Evolutionary conservation across 2,329 filamentous ascomycete species (phyloP), one percentile per base, ranked within the genome.

Genomic region (Hymenoscyphus occultus): DNA sequence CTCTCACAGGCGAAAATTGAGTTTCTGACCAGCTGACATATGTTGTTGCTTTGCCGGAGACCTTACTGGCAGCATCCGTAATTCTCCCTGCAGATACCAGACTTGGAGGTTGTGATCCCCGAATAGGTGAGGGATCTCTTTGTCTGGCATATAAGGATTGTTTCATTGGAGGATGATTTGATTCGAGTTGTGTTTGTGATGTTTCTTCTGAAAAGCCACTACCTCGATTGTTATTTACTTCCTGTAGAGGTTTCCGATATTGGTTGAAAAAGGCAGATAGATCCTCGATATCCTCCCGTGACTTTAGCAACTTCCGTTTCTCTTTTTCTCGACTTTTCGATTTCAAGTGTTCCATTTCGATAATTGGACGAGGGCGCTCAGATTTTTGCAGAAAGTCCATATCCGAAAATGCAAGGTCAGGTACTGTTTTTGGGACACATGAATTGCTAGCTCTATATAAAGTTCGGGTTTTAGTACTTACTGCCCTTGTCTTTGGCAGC

Each of bases 341-440:
- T 7, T 28, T 75, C 48, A 73, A 73, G 61, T 74, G 67, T 69
- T 75, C 69, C 70, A 57, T 71, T 69, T 56, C 67, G 39, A 40
- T 67, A 64, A 32, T 67, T 67, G 28, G 68, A 67, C 62, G 22
- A 19, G 69, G 62, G 39, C 64, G 65, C 40, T 66, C 72, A 60
- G 71, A 65, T 3, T 74, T 67, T 59, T 74, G 76, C 28, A 82
- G 74, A 67, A 83, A 81, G 9, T 77, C 72, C 79, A 84, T 82
- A 60, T 82, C 77, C 32, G 83, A 83, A 67, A 85, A 86, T 1
- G 77, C 76, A 19, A 86, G 77, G 65, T 86, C 83, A 4, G 80
- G 74, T 35, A 85, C 84, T 85, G 40, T 28, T 65, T 28, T 7
- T 56, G 22, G 31, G 69, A 42, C 65, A 59, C 19, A 48, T 16